Evolutionary conservation across 2,329 filamentous ascomycete genomes (phyloP), one percentile per base, ranked within the genome.

Genomic region (Raffaelea albimanens): DNA sequence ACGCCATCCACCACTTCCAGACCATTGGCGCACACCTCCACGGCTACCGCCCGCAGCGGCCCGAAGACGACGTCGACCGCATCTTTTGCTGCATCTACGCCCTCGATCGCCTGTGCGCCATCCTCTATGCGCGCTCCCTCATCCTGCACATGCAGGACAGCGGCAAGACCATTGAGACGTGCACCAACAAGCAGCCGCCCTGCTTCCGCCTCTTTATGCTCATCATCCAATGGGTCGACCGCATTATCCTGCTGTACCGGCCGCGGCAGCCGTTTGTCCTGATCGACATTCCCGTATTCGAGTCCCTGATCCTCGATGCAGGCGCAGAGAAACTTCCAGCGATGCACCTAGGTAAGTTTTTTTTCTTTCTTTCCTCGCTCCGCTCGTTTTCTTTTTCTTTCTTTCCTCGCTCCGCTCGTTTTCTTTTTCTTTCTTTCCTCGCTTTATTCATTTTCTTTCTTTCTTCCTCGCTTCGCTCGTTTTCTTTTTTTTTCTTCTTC

Each of bases 1-100:
- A 71, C 18, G 77, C 77, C 1, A 67, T 78, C 9, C 76, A 80
- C 46, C 74, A 81, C 48, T 68, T 73, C 36, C 72, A 79, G 38
- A 79, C 75, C 0, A 61, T 80, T 0, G 72, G 78, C 1, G 56
- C 80, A 18, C 78, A 82, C 47, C 65, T 82, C 0, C 52, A 68
- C 0, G 63, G 64, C 3, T 61, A 55, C 50, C 52, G 51, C 14
- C 49, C 51, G 1, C 52, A 52, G 65, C 68, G 46, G 60, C 43
- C 65, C 56, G 20, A 63, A 10, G 64, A 69, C 39, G 67, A 70
- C 22, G 61, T 70, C 2, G 70, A 73, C 46, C 69, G 66, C 2
- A 55, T 81, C 2, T 78, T 80, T 40, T 81, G 76, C 54, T 75
- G 72, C 7, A 64, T 80, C 0, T 82, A 77, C 77, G 77, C 77